Percentiles rank a stretch among this genome's conserved stretches.
phyloP scores from a whole-genome alignment of 305 asterid species.

The Caryopteris hybrid region DNA sequence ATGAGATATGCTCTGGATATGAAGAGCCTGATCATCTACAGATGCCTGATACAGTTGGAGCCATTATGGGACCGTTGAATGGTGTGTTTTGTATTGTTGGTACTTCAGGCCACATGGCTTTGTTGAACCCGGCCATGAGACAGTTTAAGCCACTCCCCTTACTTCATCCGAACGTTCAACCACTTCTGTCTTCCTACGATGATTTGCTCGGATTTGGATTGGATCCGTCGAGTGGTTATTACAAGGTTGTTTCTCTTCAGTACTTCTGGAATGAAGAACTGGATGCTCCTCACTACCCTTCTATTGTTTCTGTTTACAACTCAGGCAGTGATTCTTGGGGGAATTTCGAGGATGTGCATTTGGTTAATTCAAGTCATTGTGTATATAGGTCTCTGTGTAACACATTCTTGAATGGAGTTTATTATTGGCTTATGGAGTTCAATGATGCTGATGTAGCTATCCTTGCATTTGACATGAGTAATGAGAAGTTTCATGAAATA shows the following conservation, averaged over 20 bases:
- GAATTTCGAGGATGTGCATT: conserved; percentile 26
- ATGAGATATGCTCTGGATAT: conserved; percentile 6
- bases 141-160: conserved; percentile 31
- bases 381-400: conserved; percentile 25
- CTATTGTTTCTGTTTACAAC: conserved; percentile 25
- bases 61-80: conserved; percentile 29
- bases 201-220: conserved; percentile 28
- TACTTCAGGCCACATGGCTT: conserved; percentile 1
- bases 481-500: conserved; percentile 27
- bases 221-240: conserved; percentile 23
- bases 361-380: conserved; percentile 16
- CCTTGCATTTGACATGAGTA: conserved; percentile 31
- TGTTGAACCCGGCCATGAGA: conserved; percentile 33
- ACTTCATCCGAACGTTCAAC: neutral
- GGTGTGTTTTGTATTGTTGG: conserved; percentile 27
- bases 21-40: conserved; percentile 29
- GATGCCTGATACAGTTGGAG: conserved; percentile 12
- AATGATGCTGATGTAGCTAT: conserved; percentile 14
- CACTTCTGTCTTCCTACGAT: neutral
- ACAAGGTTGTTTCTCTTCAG: conserved; percentile 25
- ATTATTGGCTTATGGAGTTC: conserved; percentile 29
- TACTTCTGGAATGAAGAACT: conserved; percentile 18
- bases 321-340: conserved; percentile 33
- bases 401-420: conserved; percentile 31
- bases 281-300: conserved; percentile 2